Base-by-base conservation (phyloP, 192 early-diverging fungal genomes). In the Podochytrium sp. region DNA sequence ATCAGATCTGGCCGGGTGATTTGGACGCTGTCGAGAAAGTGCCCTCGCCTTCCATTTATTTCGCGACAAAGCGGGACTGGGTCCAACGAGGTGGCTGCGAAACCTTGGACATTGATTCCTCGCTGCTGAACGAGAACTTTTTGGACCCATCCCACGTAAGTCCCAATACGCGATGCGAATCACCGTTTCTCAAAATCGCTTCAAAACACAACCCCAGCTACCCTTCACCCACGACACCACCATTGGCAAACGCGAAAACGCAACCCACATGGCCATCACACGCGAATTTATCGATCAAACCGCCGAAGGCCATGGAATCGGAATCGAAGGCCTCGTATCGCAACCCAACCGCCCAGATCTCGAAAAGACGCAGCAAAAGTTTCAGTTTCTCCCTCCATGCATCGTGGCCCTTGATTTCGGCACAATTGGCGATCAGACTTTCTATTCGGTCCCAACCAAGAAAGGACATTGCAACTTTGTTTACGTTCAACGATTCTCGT, bases 381-480 rank as follows among this genome's bases (percentile, higher is more conserved):
- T 61, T 34, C 33, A 61, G 16, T 61, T 61, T 30, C 12, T 37
- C 30, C 33, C 33, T 6, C 58, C 58, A 7, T 61, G 58, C 58
- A 32, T 61, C 34, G 58, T 61, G 5, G 29, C 58, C 30, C 58
- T 61, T 34, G 58, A 61, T 61, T 61, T 61, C 23, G 58, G 58
- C 12, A 18, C 23, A 4, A 20, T 60, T 20, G 56, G 39, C 37
- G 81, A 79, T 41, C 76, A 77, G 59, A 69, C 66, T 0, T 79
- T 82, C 49, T 77, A 79, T 63, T 34, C 51, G 27, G 56, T 82
- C 12, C 81, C 81, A 23, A 77, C 71, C 4, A 43, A 32, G n/a
- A 76, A 79, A 41, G 81, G 81, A 7, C 67, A 79, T 40, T 77
- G 77, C 39, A 62, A 78, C 47, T 82, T 82, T 57, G 49, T 82